Conservation (phyloP, 352 stramenopile species). For the Aphanomyces invadans region DNA sequence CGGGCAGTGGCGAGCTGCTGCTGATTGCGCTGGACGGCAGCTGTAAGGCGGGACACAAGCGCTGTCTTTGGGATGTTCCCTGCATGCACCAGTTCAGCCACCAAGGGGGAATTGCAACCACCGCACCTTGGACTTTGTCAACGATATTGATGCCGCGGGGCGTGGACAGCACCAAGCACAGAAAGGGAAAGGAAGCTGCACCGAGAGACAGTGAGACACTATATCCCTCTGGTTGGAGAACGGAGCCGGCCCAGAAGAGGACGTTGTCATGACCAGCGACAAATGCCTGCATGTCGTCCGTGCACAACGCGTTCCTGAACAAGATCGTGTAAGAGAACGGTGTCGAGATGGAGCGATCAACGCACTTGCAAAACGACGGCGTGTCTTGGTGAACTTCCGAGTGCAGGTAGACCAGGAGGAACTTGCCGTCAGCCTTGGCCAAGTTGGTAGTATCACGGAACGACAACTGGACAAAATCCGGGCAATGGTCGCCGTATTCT, state of each 20-base stretch:
- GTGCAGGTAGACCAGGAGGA: slow-evolving; percentile 76
- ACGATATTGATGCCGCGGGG: slow-evolving; percentile 72
- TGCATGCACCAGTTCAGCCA: slow-evolving; percentile 24
- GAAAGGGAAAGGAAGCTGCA: slow-evolving; percentile 72
- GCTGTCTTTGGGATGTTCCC: slow-evolving; percentile 50
- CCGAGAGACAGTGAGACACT: slow-evolving; percentile 73
- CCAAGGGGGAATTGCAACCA: background rate
- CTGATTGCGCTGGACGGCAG: slow-evolving; percentile 60
- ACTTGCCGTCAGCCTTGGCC: slow-evolving; percentile 71
- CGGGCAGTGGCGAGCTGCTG: slow-evolving; percentile 60
- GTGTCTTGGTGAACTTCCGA: slow-evolving; percentile 79
- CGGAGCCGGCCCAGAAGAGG: slow-evolving; percentile 73
- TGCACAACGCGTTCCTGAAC: slow-evolving; percentile 42
- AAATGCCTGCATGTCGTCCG: slow-evolving; percentile 56
- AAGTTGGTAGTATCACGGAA: slow-evolving; percentile 77
- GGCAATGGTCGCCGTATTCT: slow-evolving; percentile 48
- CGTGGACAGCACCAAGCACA: slow-evolving; percentile 70
- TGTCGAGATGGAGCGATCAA: background rate
- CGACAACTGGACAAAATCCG: slow-evolving; percentile 70
- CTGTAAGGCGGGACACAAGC: slow-evolving; percentile 54
- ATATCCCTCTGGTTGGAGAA: slow-evolving; percentile 73
- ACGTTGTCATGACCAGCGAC: slow-evolving; percentile 75
- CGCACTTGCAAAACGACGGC: slow-evolving; percentile 57
- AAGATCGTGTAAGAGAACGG: no score
- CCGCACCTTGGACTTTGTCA: slow-evolving; percentile 75